Evolutionary conservation across 345 rosid genomes (phyloP).

Genomic region (Lagerstroemia speciosa): DNA sequence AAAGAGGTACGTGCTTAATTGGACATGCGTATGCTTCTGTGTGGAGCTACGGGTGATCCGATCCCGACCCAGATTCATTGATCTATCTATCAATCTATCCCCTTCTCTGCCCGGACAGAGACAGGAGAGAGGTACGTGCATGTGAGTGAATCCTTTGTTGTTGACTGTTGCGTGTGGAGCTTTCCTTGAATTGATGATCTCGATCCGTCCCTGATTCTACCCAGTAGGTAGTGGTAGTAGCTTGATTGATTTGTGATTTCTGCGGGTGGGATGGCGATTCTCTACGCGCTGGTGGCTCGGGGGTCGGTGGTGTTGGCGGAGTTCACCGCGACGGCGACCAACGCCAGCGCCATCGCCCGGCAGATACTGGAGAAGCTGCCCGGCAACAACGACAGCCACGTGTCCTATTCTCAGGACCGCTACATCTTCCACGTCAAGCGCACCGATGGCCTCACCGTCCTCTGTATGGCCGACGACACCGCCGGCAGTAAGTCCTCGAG

Average conservation of each 20-base stretch:
- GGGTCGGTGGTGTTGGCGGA: conserved; percentile 90
- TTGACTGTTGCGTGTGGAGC: too few relatives aligned
- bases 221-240: too few relatives aligned
- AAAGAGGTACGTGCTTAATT: too few relatives aligned
- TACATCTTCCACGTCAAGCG: conserved; percentile 86
- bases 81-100: too few relatives aligned
- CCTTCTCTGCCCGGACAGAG: too few relatives aligned
- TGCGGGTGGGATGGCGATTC: conserved; percentile 55
- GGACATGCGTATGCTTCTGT: too few relatives aligned
- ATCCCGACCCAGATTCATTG: too few relatives aligned
- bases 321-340: conserved; percentile 66
- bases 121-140: too few relatives aligned
- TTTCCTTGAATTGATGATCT: too few relatives aligned
- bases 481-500: conserved; percentile 49
- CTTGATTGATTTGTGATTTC: not conserved
- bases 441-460: conserved; percentile 95
- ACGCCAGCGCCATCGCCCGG: conserved; percentile 74
- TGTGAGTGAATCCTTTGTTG: too few relatives aligned
- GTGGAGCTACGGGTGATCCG: too few relatives aligned
- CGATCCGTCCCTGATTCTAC: too few relatives aligned
- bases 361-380: conserved; percentile 83
- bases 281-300: conserved; percentile 81
- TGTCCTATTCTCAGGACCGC: conserved; percentile 89
- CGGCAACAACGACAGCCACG: conserved; percentile 59
- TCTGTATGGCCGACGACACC: conserved; percentile 94